Percentiles rank a stretch among this genome's conserved stretches.
Evolutionary conservation across 2,329 filamentous ascomycete genomes (phyloP).

Genomic region (Mollisia scopiformis): DNA sequence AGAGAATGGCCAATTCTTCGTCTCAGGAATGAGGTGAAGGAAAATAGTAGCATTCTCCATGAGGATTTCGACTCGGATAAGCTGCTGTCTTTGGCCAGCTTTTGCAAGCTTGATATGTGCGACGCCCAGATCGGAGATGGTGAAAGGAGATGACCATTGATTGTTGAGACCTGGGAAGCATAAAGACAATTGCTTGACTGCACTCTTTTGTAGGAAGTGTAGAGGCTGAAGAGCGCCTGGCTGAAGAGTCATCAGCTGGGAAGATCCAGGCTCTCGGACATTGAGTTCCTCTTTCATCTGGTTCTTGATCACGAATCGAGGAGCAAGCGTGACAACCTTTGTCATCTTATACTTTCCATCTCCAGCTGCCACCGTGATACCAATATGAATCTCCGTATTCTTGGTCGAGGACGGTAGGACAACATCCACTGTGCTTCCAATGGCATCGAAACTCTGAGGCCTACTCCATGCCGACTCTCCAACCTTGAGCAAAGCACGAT

Average conservation of each 20-base stretch:
- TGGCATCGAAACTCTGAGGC: constrained; percentile 95
- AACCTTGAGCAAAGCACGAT: constrained; percentile 84
- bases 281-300: constrained; percentile 87
- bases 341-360: constrained; percentile 98
- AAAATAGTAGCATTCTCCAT: constrained; percentile 95
- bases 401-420: constrained; percentile 73
- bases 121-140: constrained; percentile 92
- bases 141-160: constrained; percentile 97
- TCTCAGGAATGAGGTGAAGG: constrained; percentile 86
- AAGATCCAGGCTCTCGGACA: constrained; percentile 89
- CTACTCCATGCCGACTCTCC: constrained; percentile 95
- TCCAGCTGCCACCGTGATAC: constrained; percentile 85
- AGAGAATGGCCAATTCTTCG: constrained; percentile 96
- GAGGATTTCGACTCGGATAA: constrained; percentile 85
- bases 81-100: constrained; percentile 82
- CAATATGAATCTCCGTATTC: constrained; percentile 84
- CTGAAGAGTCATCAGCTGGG: constrained; percentile 78
- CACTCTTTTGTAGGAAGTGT: constrained; percentile 83
- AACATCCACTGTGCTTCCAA: constrained; percentile 90
- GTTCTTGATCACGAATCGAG: constrained; percentile 93
- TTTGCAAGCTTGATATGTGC: constrained; percentile 94
- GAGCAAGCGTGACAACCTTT: constrained; percentile 91
- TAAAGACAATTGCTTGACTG: constrained; percentile 86
- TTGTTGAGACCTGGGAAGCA: constrained; percentile 95
- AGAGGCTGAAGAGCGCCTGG: constrained; percentile 81